Base-by-base conservation (phyloP, 2,329 filamentous ascomycete species). In the Colletotrichum orbiculare region DNA sequence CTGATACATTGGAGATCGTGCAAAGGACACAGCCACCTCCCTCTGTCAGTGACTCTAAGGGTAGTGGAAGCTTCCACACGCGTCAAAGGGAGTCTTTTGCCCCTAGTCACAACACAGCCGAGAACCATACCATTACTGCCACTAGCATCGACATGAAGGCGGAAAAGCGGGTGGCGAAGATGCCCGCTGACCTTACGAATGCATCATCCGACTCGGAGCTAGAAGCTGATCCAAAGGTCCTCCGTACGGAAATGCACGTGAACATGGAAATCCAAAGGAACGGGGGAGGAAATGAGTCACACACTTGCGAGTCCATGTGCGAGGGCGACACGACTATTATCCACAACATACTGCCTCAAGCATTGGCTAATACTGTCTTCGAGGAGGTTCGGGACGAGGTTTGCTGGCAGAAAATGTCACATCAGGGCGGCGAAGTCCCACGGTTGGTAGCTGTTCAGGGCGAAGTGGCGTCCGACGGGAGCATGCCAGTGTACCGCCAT, bases 401-500 rank as follows among this genome's bases (percentile, higher is more conserved):
- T 1, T 81, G 85, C 69, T 99, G 95, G 94, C 90, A 95, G 73
- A 91, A 87, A 69, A 98, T 99, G 96, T 90, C 90, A 47, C 96
- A 98, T 71, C 91, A 95, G 69, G 92, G 93, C 39, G 94, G 96
- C 34, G 91, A 96, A 71, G 96, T 98, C 0, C 96, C 96, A 47
- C 89, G 96, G 42, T 86, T 97, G 2, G 93, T 98, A 7, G 94
- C 93, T 53, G 94, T 97, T 17, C 94, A 98, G 75, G 96, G 94
- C 4, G 81, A 85, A 13, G 81, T 94, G 37, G 83, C 82, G 43
- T 74, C 82, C 0, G 89, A 95, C 71, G 92, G 92, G 15, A 89
- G 84, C 69, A 89, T 92, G 75, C 96, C 96, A 25, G 85, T 98
- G n/a, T 99, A 99, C 76, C 91, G 96, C 12, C 96, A 98, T 76